A percentile compares a stretch with the other conserved stretches of the same genome.
Conservation (phyloP, 148 eudicot genomes). For the Euryodendron excelsum region DNA sequence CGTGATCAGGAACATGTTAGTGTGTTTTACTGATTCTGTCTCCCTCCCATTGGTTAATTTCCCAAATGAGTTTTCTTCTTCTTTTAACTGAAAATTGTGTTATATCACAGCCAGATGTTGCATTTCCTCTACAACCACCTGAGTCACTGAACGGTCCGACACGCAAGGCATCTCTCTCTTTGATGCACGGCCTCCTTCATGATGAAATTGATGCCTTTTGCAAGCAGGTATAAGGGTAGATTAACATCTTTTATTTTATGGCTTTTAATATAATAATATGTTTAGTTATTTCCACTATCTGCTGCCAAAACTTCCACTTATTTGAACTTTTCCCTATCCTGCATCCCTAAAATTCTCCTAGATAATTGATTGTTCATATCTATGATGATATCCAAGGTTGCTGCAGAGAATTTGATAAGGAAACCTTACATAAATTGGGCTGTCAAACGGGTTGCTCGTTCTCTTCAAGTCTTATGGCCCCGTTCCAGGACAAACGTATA, state of each 20-base stretch:
- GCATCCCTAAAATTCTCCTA: neutral
- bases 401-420: constrained; percentile 72
- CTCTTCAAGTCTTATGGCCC: constrained; percentile 99
- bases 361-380: constrained; percentile 17
- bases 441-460: constrained; percentile 89
- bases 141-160: constrained; percentile 54
- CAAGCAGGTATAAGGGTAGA: constrained; percentile 60
- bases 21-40: constrained; percentile 10
- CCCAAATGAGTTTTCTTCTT: neutral
- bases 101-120: constrained; percentile 77
- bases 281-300: constrained; percentile 1
- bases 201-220: constrained; percentile 89
- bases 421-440: constrained; percentile 97
- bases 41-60: neutral
- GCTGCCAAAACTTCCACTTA: neutral
- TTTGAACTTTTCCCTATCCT: constrained; percentile 7
- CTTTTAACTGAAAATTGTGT: constrained; percentile 10
- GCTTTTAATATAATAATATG: too few species aligned
- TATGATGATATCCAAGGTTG: constrained; percentile 54
- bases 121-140: constrained; percentile 77
- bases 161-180: constrained; percentile 55
- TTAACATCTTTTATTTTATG: neutral
- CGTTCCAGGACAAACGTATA: constrained; percentile 86
- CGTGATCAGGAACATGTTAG: constrained; percentile 97
- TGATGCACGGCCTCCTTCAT: constrained; percentile 78